Percentiles rank a stretch among this genome's conserved stretches.
phyloP scores from a whole-genome alignment of 768 basidiomycete species.

The Collybiopsis luxurians region DNA sequence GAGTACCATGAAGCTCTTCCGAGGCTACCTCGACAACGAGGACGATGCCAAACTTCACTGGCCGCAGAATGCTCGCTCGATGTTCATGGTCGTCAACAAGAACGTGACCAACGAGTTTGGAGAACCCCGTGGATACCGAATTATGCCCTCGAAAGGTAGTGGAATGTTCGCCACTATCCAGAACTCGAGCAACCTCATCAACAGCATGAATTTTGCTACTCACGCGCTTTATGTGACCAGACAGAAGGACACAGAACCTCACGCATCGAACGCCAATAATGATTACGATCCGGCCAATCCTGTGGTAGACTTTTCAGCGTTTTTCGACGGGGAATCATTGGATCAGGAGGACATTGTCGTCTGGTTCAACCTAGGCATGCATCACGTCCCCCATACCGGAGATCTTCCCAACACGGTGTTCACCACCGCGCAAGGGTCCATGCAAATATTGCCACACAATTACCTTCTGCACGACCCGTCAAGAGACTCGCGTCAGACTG shows the following conservation, averaged over 20 bases:
- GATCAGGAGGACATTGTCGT: slow-evolving; percentile 47
- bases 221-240: slow-evolving; percentile 46
- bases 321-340: slow-evolving; percentile 49
- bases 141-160: slow-evolving; percentile 44
- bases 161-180: slow-evolving; percentile 30
- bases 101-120: slow-evolving; percentile 41
- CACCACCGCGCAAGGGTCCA: slow-evolving; percentile 18
- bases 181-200: slow-evolving; percentile 31
- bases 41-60: slow-evolving; percentile 41
- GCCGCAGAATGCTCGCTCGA: slow-evolving; percentile 43
- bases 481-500: slow-evolving; percentile 14
- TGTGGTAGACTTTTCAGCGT: slow-evolving; percentile 46
- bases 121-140: slow-evolving; percentile 43
- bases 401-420: slow-evolving; percentile 21
- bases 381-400: slow-evolving; percentile 20
- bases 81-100: slow-evolving; percentile 45
- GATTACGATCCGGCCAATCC: slow-evolving; percentile 47
- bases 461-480: slow-evolving; percentile 19
- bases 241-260: slow-evolving; percentile 50
- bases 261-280: slow-evolving; percentile 45
- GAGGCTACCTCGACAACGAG: slow-evolving; percentile 40
- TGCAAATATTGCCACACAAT: slow-evolving; percentile 19
- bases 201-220: slow-evolving; percentile 53
- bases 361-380: slow-evolving; percentile 38
- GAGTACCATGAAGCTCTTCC: slow-evolving; percentile 27